These are phyloP conservation scores for Arthrobotrys entomopaga DNA, from an alignment of 2,329 filamentous ascomycete species.

Conservation along the genomic window DNA sequence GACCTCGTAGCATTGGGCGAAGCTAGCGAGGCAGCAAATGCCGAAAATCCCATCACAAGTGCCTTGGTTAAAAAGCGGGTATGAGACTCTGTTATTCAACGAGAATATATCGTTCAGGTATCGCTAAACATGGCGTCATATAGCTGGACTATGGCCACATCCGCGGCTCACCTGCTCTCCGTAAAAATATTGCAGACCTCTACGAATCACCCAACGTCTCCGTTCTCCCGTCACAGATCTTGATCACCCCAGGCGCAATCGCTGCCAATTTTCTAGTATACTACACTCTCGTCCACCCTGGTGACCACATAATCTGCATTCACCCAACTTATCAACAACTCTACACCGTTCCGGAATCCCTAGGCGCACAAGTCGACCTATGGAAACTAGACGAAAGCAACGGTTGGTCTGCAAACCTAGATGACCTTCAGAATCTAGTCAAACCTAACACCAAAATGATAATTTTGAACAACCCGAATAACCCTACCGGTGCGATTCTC, in stretches of 20 bases:
- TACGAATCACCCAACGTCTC: slow-evolving; percentile 69
- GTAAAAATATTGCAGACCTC: slow-evolving; percentile 72
- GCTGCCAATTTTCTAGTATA: slow-evolving; percentile 84
- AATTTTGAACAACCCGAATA: slow-evolving; percentile 80
- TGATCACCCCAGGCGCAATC: slow-evolving; percentile 84
- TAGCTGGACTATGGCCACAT: slow-evolving; percentile 79
- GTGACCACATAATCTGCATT: slow-evolving; percentile 86
- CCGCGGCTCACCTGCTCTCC: slow-evolving; percentile 72
- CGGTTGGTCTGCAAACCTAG: slow-evolving; percentile 74
- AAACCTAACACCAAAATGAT: slow-evolving; percentile 76
- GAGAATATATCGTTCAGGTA: not conserved
- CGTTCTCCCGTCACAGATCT: slow-evolving; percentile 71
- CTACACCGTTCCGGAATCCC: slow-evolving; percentile 76
- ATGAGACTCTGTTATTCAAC: not conserved
- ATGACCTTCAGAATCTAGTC: slow-evolving; percentile 73
- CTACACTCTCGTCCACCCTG: slow-evolving; percentile 75
- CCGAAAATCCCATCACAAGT: slow-evolving; percentile 45
- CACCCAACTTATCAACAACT: slow-evolving; percentile 89
- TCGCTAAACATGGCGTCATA: too few relatives aligned
- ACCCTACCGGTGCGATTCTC: slow-evolving; percentile 79
- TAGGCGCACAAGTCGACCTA: slow-evolving; percentile 80
- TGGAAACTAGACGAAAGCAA: slow-evolving; percentile 76
- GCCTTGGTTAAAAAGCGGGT: slow-evolving; percentile 56
- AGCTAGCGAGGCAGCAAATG: slow-evolving; percentile 57
- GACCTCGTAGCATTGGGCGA: slow-evolving; percentile 70